These are phyloP conservation scores for Colletotrichum gloeosporioides DNA, from an alignment of 2,329 filamentous ascomycete genomes.

Conservation along the genomic window DNA sequence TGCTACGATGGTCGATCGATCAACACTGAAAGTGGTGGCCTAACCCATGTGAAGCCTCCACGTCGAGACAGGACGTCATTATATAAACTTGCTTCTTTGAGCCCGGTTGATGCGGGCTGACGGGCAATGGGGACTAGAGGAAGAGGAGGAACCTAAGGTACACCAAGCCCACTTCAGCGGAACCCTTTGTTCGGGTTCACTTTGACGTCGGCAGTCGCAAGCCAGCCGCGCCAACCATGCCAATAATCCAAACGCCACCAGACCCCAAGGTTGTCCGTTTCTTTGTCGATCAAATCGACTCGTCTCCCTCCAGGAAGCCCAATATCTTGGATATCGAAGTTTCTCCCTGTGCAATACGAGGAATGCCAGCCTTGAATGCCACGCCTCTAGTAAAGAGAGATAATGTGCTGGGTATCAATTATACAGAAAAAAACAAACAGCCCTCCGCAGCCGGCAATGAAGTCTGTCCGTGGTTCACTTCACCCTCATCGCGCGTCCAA, in stretches of 20 bases:
- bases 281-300: background rate
- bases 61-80: background rate
- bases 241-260: background rate
- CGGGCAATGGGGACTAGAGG: background rate
- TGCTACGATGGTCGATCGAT: background rate
- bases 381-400: background rate
- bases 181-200: background rate
- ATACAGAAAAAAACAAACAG: slow-evolving; percentile 13
- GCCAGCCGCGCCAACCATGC: background rate
- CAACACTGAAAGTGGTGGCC: background rate
- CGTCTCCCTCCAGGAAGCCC: background rate
- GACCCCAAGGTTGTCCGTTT: background rate
- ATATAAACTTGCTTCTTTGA: background rate
- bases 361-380: background rate
- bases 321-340: background rate
- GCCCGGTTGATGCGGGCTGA: background rate
- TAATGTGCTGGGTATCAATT: slow-evolving; percentile 19
- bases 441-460: background rate
- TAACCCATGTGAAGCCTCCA: background rate
- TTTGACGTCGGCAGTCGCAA: background rate
- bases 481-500: background rate
- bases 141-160: background rate
- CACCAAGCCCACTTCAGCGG: background rate
- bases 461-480: background rate
- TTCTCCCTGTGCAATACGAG: background rate